Percentiles rank a stretch among this genome's conserved stretches.
Evolutionary conservation across 495 filamentous ascomycete genomes (phyloP).

Genomic region (Saxophila tyrrhenica): DNA sequence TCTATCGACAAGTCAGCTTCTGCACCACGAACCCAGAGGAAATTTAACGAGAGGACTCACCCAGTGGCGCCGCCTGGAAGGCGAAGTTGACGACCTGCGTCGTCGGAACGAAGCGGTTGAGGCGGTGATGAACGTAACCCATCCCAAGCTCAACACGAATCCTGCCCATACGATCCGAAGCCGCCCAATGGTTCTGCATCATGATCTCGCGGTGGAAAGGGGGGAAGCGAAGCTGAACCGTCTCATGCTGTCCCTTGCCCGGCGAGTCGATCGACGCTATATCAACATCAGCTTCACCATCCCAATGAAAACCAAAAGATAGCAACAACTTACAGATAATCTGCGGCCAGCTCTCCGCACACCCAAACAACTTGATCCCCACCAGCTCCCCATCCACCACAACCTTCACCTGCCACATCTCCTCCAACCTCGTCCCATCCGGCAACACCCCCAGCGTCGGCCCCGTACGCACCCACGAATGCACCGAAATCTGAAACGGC

Average conservation of each 20-base stretch:
- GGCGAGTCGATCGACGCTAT: neutral
- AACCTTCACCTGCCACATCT: slow-evolving; percentile 46
- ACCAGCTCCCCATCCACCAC: slow-evolving; percentile 51
- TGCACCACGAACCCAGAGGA: neutral
- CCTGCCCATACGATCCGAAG: slow-evolving; percentile 56
- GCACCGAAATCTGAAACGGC: slow-evolving; percentile 67
- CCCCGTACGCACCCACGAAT: slow-evolving; percentile 63
- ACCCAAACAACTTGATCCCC: neutral
- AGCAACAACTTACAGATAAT: slow-evolving; percentile 7
- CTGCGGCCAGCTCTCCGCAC: slow-evolving; percentile 18
- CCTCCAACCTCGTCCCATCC: slow-evolving; percentile 47
- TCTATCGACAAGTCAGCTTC: slow-evolving; percentile 12
- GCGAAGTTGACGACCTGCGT: slow-evolving; percentile 69
- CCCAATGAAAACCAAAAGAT: neutral
- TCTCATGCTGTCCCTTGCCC: neutral
- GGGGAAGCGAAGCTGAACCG: slow-evolving; percentile 45
- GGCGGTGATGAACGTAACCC: slow-evolving; percentile 45
- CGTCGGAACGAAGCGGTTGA: slow-evolving; percentile 52
- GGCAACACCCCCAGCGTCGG: slow-evolving; percentile 44
- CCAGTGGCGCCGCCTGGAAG: slow-evolving; percentile 75
- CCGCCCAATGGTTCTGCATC: slow-evolving; percentile 59
- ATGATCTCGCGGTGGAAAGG: slow-evolving; percentile 61
- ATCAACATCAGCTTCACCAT: neutral
- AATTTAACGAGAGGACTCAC: slow-evolving; percentile 34
- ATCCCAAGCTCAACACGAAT: slow-evolving; percentile 73